Evolutionary conservation across 108 stramenopile genomes (phyloP).

Genomic region (Skeletonema costatum): DNA sequence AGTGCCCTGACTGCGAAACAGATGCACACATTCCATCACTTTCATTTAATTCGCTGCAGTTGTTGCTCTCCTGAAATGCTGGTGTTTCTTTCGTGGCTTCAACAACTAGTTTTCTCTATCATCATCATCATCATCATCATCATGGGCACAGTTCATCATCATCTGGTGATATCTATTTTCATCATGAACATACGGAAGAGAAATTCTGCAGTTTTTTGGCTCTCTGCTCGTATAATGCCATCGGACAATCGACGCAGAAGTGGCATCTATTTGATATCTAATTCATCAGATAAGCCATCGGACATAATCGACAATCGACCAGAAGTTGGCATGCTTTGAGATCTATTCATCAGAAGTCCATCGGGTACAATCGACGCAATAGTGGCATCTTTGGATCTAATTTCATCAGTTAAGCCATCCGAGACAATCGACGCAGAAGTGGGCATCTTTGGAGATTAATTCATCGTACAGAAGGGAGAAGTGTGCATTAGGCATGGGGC

Average conservation of each 20-base stretch:
- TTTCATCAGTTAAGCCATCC: too few species aligned
- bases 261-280: not conserved
- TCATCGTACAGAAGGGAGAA: too few species aligned
- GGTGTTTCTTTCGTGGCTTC: not conserved
- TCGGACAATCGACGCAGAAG: not conserved
- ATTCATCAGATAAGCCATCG: not conserved
- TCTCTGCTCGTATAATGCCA: slow-evolving; percentile 1
- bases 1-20: not conserved
- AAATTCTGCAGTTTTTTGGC: not conserved
- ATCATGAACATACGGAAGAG: slow-evolving; percentile 20
- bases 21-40: not conserved
- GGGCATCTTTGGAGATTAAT: too few species aligned
- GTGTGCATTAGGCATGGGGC: too few species aligned
- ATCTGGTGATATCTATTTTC: not conserved
- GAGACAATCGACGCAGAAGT: too few species aligned
- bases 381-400: too few species aligned
- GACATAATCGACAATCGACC: too few species aligned
- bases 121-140: not conserved
- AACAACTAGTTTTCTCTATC: not conserved
- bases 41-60: not conserved
- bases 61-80: not conserved
- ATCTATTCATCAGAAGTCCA: too few species aligned
- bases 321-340: too few species aligned
- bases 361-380: too few species aligned
- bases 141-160: not conserved